A percentile compares a stretch with the other conserved stretches of the same genome.
Evolutionary conservation across 305 asterid species (phyloP).

Genomic region (Fraxinus floribunda): DNA sequence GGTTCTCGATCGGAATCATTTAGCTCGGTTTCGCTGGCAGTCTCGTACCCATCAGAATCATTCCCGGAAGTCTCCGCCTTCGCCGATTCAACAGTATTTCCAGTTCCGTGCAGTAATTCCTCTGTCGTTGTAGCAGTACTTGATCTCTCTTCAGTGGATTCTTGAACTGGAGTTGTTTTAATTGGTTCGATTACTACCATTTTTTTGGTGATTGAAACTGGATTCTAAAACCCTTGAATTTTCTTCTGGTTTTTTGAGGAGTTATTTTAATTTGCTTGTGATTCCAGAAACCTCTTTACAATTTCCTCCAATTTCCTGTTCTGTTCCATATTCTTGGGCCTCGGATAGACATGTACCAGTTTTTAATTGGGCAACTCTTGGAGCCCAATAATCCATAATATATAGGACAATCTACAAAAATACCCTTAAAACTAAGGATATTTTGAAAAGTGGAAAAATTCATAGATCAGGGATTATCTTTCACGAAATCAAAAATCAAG

Average conservation of each 20-base stretch:
- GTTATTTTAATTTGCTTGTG: slow-evolving; percentile 16
- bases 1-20: slow-evolving; percentile 37
- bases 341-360: too few relatives aligned
- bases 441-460: too few relatives aligned
- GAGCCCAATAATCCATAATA: too few relatives aligned
- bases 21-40: slow-evolving; percentile 86
- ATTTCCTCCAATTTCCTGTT: neutral
- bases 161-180: slow-evolving; percentile 12
- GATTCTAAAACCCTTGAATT: slow-evolving; percentile 5
- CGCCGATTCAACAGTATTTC: slow-evolving; percentile 8
- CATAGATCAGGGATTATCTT: too few relatives aligned
- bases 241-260: slow-evolving; percentile 1
- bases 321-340: neutral
- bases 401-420: too few relatives aligned
- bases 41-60: slow-evolving; percentile 76
- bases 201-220: slow-evolving; percentile 6
- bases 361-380: too few relatives aligned
- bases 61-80: slow-evolving; percentile 41
- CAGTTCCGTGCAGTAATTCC: slow-evolving; percentile 27
- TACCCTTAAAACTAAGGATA: too few relatives aligned
- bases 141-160: slow-evolving; percentile 22
- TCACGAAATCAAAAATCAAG: too few relatives aligned
- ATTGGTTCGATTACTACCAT: slow-evolving; percentile 75
- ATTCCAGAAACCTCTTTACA: neutral
- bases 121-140: slow-evolving; percentile 7